Base-by-base conservation (phyloP, 192 early-diverging fungal genomes). In the Podila horticola region DNA sequence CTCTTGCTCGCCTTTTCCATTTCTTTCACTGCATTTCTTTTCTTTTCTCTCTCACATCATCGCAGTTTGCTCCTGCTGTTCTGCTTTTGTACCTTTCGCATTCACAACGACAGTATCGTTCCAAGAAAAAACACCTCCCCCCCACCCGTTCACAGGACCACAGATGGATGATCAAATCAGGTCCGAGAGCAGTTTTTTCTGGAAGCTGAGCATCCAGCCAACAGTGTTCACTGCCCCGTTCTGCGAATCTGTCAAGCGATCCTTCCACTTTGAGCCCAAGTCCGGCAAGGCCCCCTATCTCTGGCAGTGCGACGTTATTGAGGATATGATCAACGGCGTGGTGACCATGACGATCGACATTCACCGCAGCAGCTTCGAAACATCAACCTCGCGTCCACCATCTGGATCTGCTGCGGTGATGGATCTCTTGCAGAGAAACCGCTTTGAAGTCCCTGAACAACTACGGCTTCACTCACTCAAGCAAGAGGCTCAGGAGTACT, bases 311-410 rank as follows among this genome's bases (percentile, higher is more conserved):
- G 17, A 24, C 2, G 64, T 79, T 12, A 72, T 52, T 0, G 75
- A 79, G 75, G 33, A 71, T 10, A 79, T 79, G 75, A 79, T 72
- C 70, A 79, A 79, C 61, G 70, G 75, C 36, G 19, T 24, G 3
- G 65, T 50, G 9, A 64, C 75, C 5, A 55, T 68, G 19, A 61
- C 66, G 9, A 71, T 79, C 26, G 69, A 63, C 17, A 50, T 79
- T 49, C 19, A 24, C 24, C 68, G 69, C 1, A 12, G 34, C 30
- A 29, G 33, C 7, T 19, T 64, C 22, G 31, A 66, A n/a, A 9
- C 15, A 20, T n/a, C 34, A 58, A 59, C 28, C 17, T 24, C 5
- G 26, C 48, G 3, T n/a, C 26, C 22, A 12, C 9, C 8, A 64
- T 5, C 17, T 8, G 36, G 9, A 4, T 29, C 41, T 17, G 22